These are phyloP conservation scores for Fusarium pseudocircinatum DNA, from an alignment of 2,329 filamentous ascomycete species.

Conservation along the genomic window DNA sequence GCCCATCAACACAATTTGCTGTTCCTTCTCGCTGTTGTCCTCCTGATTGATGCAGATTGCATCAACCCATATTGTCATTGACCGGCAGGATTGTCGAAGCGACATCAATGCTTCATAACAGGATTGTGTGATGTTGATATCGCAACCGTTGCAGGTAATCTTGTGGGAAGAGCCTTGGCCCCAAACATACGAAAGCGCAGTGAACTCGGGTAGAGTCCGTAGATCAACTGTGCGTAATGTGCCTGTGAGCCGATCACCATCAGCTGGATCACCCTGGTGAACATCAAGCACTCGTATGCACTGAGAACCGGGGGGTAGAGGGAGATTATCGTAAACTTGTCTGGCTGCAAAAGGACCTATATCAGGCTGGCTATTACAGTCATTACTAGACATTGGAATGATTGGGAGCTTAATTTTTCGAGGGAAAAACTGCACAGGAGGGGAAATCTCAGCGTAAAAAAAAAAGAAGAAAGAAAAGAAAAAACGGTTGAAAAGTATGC, in stretches of 20 bases:
- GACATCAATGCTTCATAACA: background rate
- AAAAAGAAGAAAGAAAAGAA: no score
- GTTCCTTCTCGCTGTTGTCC: background rate
- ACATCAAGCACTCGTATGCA: background rate
- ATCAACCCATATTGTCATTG: background rate
- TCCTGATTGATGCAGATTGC: background rate
- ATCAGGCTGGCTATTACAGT: fast-evolving
- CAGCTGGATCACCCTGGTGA: background rate
- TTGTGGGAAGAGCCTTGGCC: fast-evolving
- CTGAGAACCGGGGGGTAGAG: background rate
- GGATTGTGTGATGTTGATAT: background rate
- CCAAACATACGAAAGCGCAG: background rate
- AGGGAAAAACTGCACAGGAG: no score
- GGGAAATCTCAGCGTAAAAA: no score
- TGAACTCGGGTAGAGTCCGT: background rate
- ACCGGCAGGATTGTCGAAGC: fast-evolving
- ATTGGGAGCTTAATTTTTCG: fast-evolving
- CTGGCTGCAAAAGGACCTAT: background rate
- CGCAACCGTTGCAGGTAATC: background rate
- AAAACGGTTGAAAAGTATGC: background rate
- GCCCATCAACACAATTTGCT: background rate
- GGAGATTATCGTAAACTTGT: background rate
- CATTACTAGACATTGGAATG: background rate
- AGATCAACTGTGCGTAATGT: background rate
- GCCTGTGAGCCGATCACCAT: background rate